Percentiles rank a stretch among this genome's conserved stretches.
These are phyloP conservation scores for Mucor indicus DNA, from an alignment of 371 early-diverging fungal genomes.

Conservation along the genomic window DNA sequence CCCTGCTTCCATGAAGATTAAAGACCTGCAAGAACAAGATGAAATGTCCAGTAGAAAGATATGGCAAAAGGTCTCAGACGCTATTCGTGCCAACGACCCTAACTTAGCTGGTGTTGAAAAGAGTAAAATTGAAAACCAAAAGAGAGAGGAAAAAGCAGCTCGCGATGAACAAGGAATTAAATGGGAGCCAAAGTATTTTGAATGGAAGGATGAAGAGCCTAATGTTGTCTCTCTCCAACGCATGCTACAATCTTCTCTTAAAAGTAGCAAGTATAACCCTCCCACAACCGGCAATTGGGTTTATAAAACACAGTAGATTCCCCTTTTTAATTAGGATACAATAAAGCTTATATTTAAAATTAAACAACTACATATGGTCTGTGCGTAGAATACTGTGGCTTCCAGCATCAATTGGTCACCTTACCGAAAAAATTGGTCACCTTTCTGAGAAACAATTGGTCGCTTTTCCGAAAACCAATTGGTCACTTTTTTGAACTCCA, in stretches of 20 bases:
- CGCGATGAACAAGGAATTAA: constrained; percentile 53
- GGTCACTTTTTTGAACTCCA: too few species aligned
- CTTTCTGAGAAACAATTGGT: too few species aligned
- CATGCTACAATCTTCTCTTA: constrained; percentile 33
- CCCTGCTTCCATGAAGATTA: constrained; percentile 33
- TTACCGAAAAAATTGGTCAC: too few species aligned
- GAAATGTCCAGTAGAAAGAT: constrained; percentile 66
- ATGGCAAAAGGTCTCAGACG: constrained; percentile 71
- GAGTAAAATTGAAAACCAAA: constrained; percentile 68
- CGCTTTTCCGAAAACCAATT: too few species aligned
- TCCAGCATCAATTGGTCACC: too few species aligned
- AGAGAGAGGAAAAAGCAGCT: constrained; percentile 59
- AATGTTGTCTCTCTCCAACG: constrained; percentile 33
- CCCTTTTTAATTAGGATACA: too few species aligned
- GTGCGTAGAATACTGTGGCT: too few species aligned
- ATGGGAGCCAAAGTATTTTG: constrained; percentile 62
- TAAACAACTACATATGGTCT: too few species aligned
- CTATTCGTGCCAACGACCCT: constrained; percentile 64
- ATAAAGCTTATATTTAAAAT: too few species aligned
- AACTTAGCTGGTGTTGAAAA: constrained; percentile 65
- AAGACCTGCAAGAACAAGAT: constrained; percentile 53
- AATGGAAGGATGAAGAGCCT: constrained; percentile 52
- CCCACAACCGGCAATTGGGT: too few species aligned
- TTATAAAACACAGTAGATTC: too few species aligned
- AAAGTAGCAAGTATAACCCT: constrained; percentile 35